phyloP scores from a whole-genome alignment of 2,329 filamentous ascomycete genomes.

The Ceratocystis destructans region DNA sequence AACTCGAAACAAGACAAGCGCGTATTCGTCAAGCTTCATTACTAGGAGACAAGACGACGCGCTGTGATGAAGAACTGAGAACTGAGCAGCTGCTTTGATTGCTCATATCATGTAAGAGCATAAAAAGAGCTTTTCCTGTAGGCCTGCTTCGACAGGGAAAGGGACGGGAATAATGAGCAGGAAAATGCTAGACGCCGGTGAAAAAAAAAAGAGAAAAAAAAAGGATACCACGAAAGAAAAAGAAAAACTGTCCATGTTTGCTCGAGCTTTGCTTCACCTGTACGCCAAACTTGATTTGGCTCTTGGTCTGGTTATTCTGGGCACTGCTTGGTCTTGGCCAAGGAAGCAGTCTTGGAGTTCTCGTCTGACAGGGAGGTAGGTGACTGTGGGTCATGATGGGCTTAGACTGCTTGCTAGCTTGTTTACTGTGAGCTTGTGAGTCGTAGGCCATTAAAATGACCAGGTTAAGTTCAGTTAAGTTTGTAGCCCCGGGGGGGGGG shows the following conservation, averaged over 20 bases:
- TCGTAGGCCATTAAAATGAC: background rate
- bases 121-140: too few species aligned
- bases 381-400: background rate
- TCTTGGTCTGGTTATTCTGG: conserved; percentile 1
- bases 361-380: background rate
- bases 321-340: background rate
- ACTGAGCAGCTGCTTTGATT: too few species aligned
- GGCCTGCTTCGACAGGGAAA: background rate
- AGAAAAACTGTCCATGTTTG: background rate
- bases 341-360: background rate
- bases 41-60: too few species aligned
- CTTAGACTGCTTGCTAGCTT: background rate
- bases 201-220: background rate
- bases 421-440: background rate
- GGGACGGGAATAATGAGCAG: background rate
- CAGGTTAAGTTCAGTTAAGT: background rate
- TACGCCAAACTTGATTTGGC: conserved; percentile 6
- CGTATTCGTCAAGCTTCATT: background rate
- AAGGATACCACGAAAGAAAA: background rate
- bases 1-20: background rate
- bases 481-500: background rate
- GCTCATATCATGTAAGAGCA: too few species aligned
- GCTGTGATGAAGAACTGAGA: too few species aligned
- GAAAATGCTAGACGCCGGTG: background rate
- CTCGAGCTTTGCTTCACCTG: conserved; percentile 6